A percentile compares a stretch with the other conserved stretches of the same genome.
Conservation (phyloP, 2,329 filamentous ascomycete genomes). For the Aspergillus caelatus region DNA sequence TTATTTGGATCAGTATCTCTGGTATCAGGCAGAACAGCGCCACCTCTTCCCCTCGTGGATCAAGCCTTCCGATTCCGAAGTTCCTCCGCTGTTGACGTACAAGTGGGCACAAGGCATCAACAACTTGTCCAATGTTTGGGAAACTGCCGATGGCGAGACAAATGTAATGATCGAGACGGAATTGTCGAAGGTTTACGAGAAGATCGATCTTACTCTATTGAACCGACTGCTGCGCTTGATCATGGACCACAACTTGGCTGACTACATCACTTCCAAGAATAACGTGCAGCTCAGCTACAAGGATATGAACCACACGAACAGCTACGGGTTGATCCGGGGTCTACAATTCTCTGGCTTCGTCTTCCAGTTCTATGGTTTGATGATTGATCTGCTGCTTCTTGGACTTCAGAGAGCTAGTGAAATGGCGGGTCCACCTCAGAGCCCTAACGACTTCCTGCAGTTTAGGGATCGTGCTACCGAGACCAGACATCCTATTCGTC, state of each 20-base stretch:
- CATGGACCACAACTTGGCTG: constrained; percentile 99
- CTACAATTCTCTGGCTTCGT: constrained; percentile 98
- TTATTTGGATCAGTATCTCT: constrained; percentile 96
- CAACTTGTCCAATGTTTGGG: constrained; percentile 94
- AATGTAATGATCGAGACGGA: constrained; percentile 99
- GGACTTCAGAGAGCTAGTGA: constrained; percentile 96
- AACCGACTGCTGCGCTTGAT: constrained; percentile 91
- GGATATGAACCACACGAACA: constrained; percentile 99
- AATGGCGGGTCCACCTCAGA: constrained; percentile 90
- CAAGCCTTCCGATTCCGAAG: constrained; percentile 97
- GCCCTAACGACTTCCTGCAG: constrained; percentile 95
- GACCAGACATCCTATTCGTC: constrained; percentile 87
- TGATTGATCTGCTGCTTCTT: constrained; percentile 88
- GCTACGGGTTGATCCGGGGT: constrained; percentile 96
- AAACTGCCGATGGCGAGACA: constrained; percentile 89
- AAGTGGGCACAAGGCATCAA: constrained; percentile 99
- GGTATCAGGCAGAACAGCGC: constrained; percentile 98
- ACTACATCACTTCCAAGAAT: constrained; percentile 99
- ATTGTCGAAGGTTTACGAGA: constrained; percentile 98
- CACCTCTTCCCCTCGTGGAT: constrained; percentile 98
- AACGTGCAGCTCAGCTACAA: constrained; percentile 99
- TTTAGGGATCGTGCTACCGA: constrained; percentile 94
- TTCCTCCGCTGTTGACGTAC: constrained; percentile 90
- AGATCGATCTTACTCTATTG: constrained; percentile 93
- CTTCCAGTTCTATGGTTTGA: constrained; percentile 97